Evolutionary conservation across 2,329 filamentous ascomycete genomes (phyloP).

Genomic region (Herpotrichia juniperi): DNA sequence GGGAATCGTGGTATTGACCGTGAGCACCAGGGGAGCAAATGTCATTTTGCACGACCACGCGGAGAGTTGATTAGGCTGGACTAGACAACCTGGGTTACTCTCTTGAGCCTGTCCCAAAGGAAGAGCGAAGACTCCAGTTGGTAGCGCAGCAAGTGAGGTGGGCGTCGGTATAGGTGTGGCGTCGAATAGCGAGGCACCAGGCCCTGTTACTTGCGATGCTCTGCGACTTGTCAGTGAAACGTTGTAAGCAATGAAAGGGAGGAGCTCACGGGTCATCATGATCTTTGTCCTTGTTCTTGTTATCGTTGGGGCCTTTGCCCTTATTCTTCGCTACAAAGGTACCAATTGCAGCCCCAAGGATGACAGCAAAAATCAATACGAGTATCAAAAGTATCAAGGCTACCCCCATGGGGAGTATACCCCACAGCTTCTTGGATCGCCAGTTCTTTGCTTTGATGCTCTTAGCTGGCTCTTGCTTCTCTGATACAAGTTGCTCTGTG

Average conservation of each 20-base stretch:
- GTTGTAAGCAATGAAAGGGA: neutral
- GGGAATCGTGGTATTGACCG: conserved; percentile 26
- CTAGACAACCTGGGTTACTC: conserved; percentile 57
- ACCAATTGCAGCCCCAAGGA: conserved; percentile 61
- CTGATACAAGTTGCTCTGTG: conserved; percentile 27
- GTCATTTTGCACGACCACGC: conserved; percentile 59
- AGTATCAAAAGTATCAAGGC: conserved; percentile 54
- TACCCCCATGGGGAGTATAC: conserved; percentile 59
- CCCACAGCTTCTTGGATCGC: conserved; percentile 54
- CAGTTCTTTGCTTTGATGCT: conserved; percentile 36
- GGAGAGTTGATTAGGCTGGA: conserved; percentile 50
- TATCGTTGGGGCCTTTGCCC: conserved; percentile 18
- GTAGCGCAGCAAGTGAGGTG: conserved; percentile 50
- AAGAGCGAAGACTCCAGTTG: conserved; percentile 57
- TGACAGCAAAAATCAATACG: conserved; percentile 52
- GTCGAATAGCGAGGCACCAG: conserved; percentile 55
- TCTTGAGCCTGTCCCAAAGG: conserved; percentile 55
- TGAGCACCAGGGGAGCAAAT: conserved; percentile 40
- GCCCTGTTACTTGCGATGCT: conserved; percentile 53
- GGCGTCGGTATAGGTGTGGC: conserved; percentile 58
- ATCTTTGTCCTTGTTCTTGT: conserved; percentile 16
- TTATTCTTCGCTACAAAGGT: conserved; percentile 55
- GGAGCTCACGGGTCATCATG: conserved; percentile 37
- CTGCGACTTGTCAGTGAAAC: conserved; percentile 28
- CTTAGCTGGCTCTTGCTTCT: conserved; percentile 35